Evolutionary conservation across 179 eudicot species (phyloP), one percentile per base, ranked within the genome.

Genomic region (Silene coronaria): DNA sequence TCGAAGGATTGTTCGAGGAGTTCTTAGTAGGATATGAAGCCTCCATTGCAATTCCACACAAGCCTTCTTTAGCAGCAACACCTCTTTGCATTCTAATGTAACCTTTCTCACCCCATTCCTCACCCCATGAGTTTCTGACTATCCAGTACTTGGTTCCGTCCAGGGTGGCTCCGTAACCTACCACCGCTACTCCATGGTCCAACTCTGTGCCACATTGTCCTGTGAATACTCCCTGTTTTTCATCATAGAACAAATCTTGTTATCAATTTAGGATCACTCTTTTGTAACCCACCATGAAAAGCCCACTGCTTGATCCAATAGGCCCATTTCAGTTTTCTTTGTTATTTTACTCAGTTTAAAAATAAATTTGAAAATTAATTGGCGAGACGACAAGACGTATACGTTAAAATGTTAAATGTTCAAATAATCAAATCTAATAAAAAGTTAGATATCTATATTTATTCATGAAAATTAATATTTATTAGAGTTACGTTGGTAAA

Each of bases 81-180:
- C 87, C 96, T 8, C 97, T 87, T 75, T 83, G 62, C 78, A 92
- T 86, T 71, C 97, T 86, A 8, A 92, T 84, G 84, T 87, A 91
- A 17, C 97, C 97, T 73, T 88, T 85, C 79, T 92, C 97, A 45
- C 97, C 97, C 97, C 97, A 92, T 67, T 79, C 87, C 3, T 77
- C 73, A 21, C 97, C 97, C 97, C 97, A 92, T 2, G 97, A 92
- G 81, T 92, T 92, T 80, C 81, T 89, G 48, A 92, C 97, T 3
- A 73, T 88, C 97, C 97, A 92, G 59, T 92, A 91, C 75, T 89
- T 88, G 10, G 91, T 91, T 24, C 97, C 97, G 13, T 90, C 93
- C 0, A 62, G 55, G 27, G 96, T 88, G 2, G 89, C 79, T 28
- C 97, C 97, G 26, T 92, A 92, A 21, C 97, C 97, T 5, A 92